Evolutionary conservation across 306 rosid genomes (phyloP).

Genomic region (Rosa multiflora): DNA sequence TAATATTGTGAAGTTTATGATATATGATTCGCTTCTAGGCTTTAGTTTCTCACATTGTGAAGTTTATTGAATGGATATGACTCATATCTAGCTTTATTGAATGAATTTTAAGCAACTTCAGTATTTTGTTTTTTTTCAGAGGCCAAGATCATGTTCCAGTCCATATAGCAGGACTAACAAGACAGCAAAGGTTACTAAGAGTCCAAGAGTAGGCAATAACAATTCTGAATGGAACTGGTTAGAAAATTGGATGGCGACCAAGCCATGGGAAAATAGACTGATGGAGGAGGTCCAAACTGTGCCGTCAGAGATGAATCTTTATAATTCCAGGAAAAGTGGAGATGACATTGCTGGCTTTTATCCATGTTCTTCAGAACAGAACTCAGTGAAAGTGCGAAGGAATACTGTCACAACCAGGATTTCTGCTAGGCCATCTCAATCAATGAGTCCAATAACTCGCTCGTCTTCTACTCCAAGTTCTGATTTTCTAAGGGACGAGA

Average conservation of each 20-base stretch:
- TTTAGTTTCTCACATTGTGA: not conserved
- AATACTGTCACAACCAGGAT: constrained; percentile 56
- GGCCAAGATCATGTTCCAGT: constrained; percentile 48
- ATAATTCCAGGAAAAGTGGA: constrained; percentile 44
- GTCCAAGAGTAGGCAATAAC: constrained; percentile 37
- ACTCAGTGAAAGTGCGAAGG: constrained; percentile 44
- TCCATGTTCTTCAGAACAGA: constrained; percentile 37
- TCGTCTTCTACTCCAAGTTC: constrained; percentile 64
- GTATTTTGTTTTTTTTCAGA: constrained; percentile 43
- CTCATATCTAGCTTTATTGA: not conserved
- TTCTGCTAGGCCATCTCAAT: constrained; percentile 39
- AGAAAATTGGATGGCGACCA: constrained; percentile 73
- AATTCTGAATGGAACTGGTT: constrained; percentile 52
- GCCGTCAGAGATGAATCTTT: constrained; percentile 43
- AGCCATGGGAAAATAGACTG: constrained; percentile 70
- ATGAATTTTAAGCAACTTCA: not conserved
- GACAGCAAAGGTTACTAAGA: constrained; percentile 38
- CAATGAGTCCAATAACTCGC: constrained; percentile 42
- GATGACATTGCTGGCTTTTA: constrained; percentile 25
- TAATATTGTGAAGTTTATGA: not conserved
- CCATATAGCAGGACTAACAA: constrained; percentile 49
- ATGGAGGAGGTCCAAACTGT: constrained; percentile 39
- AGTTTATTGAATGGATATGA: not conserved
- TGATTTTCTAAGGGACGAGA: constrained; percentile 56
- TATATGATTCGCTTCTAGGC: not conserved